Percentiles rank a stretch among this genome's conserved stretches.
Evolutionary conservation across 805 yeast species (phyloP).

Genomic region (Wickerhamiella bombiphila): DNA sequence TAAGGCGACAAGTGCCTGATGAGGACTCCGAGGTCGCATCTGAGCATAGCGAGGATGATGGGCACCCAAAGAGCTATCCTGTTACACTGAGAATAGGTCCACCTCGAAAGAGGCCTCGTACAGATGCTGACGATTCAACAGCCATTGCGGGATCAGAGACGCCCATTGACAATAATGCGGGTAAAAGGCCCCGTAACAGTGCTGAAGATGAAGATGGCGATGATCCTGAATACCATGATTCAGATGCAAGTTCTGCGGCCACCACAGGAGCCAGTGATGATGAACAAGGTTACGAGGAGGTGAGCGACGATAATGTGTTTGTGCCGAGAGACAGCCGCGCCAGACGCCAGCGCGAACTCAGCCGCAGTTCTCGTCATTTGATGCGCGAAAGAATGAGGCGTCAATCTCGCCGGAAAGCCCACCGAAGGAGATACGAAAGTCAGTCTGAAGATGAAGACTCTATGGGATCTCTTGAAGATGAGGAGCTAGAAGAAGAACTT

Average conservation of each 20-base stretch:
- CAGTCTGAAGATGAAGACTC: background rate
- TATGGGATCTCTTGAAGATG: background rate
- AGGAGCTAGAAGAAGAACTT: background rate
- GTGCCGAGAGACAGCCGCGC: background rate
- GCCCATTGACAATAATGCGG: background rate
- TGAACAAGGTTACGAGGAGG: background rate
- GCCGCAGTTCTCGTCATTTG: background rate
- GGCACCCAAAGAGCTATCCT: background rate
- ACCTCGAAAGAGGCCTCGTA: slow-evolving; percentile 1
- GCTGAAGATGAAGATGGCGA: slow-evolving; percentile 2
- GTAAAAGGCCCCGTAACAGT: background rate
- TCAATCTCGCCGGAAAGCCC: slow-evolving; percentile 1
- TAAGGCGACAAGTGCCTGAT: background rate
- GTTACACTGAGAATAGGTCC: slow-evolving; percentile 1
- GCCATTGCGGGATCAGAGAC: background rate
- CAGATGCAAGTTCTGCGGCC: background rate
- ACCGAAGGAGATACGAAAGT: background rate
- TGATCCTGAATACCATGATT: background rate
- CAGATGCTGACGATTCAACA: background rate
- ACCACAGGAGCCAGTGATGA: background rate
- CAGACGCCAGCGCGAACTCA: background rate
- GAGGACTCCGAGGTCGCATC: no score
- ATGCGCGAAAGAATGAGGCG: background rate
- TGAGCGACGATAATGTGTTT: background rate
- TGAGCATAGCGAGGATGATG: background rate